A percentile compares a stretch with the other conserved stretches of the same genome.
Evolutionary conservation across 2,329 filamentous ascomycete species (phyloP).

Genomic region (Phyllosticta capitalensis): DNA sequence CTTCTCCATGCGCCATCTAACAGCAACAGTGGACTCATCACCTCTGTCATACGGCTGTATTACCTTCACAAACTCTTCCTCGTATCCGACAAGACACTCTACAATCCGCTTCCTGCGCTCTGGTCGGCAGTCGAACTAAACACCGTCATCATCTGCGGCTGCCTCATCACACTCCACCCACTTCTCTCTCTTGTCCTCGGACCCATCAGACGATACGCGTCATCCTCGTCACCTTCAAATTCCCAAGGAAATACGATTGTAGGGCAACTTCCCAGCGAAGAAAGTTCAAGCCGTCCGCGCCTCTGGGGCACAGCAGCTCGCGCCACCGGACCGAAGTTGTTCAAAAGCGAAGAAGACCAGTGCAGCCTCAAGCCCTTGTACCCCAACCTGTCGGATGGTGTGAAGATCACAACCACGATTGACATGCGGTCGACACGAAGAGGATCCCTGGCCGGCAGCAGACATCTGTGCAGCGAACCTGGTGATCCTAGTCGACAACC

Average conservation of each 20-base stretch:
- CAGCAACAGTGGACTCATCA: constrained; percentile 15
- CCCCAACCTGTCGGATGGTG: neutral
- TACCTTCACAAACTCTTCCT: constrained; percentile 17
- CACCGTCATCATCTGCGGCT: constrained; percentile 23
- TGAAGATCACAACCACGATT: neutral
- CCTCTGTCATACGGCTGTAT: constrained; percentile 17
- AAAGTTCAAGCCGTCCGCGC: neutral
- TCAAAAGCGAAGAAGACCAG: neutral
- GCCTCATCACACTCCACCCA: constrained; percentile 22
- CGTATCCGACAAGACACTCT: constrained; percentile 19
- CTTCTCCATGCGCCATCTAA: neutral
- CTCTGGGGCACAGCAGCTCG: neutral
- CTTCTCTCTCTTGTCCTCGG: constrained; percentile 14
- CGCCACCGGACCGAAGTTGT: neutral
- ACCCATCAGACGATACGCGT: neutral
- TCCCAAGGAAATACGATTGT: neutral
- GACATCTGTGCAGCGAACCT: neutral
- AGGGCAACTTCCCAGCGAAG: neutral
- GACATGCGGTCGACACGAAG: neutral
- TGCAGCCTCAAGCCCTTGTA: neutral
- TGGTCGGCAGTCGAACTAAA: constrained; percentile 24
- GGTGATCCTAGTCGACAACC: neutral
- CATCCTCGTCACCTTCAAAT: neutral
- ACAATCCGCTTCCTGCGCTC: constrained; percentile 21
- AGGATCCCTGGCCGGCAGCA: neutral